Base-by-base conservation (phyloP, 176 grass and related monocot species). In the Triticum aestivum region DNA sequence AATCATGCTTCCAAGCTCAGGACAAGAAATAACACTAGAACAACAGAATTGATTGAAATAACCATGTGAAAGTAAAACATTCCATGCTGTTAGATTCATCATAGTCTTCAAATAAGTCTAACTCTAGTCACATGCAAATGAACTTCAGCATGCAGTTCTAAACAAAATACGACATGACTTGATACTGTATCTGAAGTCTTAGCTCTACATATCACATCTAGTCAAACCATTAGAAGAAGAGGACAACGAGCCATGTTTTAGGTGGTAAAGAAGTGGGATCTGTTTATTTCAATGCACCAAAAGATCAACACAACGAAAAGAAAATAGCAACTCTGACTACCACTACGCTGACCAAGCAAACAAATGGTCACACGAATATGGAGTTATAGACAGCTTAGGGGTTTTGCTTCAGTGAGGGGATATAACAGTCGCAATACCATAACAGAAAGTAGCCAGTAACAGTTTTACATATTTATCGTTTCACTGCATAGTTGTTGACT, bases 11-110 rank as follows among this genome's bases (percentile, higher is more conserved):
- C 11, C 51, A 65, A 26, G 5, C 52, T 21, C 20, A 73, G 8
- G 71, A 44, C 12, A 78, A 65, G 3, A 86, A 65, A 32, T 39
- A 74, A 21, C 54, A 58, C 54, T 58, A 21, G 54, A 58, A 21
- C 17, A 2, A 56, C 54, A 58, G 5, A 58, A 79, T 44, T 80
- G 20, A 10, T 12, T 30, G 23, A 78, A 90, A 51, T 66, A 67
- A 78, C 73, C 41, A 77, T 56, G 47, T 69, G 13, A 54, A 85
- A 41, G 62, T 54, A 67, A 85, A 83, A 26, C 27, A 84, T 75
- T 15, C 0, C 37, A 30, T 18, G n/a, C 32, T 24, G 29, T 9
- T 26, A 61, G 33, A 81, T 54, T 34, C n/a, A 65, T 15, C 17
- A 3, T 23, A 59, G 26, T 13, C 27, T 20, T 12, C 5, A 37